Evolutionary conservation across 345 rosid genomes (phyloP).

Genomic region (Acer campestre): DNA sequence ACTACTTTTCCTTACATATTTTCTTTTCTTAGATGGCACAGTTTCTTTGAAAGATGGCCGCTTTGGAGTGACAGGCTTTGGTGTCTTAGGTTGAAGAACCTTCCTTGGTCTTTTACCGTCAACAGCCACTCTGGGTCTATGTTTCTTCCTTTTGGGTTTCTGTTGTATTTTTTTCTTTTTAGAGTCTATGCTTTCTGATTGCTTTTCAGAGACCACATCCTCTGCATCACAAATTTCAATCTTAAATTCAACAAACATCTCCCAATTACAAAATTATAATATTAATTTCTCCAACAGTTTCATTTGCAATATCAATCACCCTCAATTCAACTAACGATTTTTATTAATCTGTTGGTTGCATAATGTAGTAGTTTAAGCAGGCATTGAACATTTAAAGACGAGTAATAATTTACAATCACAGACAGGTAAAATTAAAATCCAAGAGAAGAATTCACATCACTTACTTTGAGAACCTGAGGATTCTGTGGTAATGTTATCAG

Average conservation of each 20-base stretch:
- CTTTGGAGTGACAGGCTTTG: conserved; percentile 15
- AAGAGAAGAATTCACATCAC: neutral
- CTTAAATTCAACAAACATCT: neutral
- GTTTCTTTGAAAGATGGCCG: neutral
- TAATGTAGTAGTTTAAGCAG: neutral
- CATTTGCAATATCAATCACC: neutral
- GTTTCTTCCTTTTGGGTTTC: conserved; percentile 30
- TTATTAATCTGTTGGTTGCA: neutral
- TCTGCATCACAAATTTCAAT: neutral
- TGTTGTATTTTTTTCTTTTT: conserved; percentile 17
- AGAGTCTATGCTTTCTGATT: neutral
- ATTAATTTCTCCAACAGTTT: neutral
- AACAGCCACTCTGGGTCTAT: conserved; percentile 31
- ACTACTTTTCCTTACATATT: conserved; percentile 9
- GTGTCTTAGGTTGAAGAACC: conserved; percentile 22
- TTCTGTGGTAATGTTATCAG: conserved; percentile 8
- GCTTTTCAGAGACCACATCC: neutral
- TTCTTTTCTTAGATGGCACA: conserved; percentile 2
- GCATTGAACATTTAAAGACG: neutral
- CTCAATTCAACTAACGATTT: neutral
- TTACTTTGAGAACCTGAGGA: conserved; percentile 2
- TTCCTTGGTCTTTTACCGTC: conserved; percentile 18
- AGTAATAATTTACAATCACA: no score
- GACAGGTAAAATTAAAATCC: neutral
- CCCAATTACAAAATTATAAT: neutral